phyloP scores from a whole-genome alignment of 345 rosid species.

The Arabidopsis arenosa region DNA sequence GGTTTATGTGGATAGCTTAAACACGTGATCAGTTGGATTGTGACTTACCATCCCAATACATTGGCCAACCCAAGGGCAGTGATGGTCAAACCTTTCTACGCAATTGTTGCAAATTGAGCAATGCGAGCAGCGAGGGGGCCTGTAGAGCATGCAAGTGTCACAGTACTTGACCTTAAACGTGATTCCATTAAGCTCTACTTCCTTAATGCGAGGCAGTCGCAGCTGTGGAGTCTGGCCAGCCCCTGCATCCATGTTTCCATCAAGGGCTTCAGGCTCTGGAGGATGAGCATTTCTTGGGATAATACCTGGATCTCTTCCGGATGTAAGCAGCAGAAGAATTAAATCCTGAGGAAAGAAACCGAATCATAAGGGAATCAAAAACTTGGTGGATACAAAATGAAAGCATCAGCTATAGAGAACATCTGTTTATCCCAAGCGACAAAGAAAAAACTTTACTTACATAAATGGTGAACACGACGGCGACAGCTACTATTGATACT shows the following conservation, averaged over 20 bases:
- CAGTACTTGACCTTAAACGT: slow-evolving; percentile 86
- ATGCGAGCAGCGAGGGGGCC: slow-evolving; percentile 98
- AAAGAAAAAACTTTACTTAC: slow-evolving; percentile 49
- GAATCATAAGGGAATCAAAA: not conserved
- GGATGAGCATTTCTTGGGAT: slow-evolving; percentile 94
- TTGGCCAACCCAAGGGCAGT: slow-evolving; percentile 99
- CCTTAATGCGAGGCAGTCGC: slow-evolving; percentile 86
- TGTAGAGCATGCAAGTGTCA: slow-evolving; percentile 97
- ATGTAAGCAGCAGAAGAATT: slow-evolving; percentile 80
- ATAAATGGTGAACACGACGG: slow-evolving; percentile 66
- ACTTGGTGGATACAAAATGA: slow-evolving; percentile 1
- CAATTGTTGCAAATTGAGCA: slow-evolving; percentile 99
- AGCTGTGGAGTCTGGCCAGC: slow-evolving; percentile 81
- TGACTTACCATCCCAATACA: slow-evolving; percentile 89
- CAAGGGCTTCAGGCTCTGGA: slow-evolving; percentile 87
- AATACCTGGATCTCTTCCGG: slow-evolving; percentile 99
- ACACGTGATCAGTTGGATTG: slow-evolving; percentile 16
- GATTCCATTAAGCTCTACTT: slow-evolving; percentile 81
- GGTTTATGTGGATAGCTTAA: not conserved
- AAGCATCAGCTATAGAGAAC: not conserved
- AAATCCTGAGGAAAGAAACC: slow-evolving; percentile 65
- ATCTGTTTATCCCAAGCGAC: too few relatives aligned
- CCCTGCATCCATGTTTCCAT: slow-evolving; percentile 61
- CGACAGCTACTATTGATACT: slow-evolving; percentile 64
- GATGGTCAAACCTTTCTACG: slow-evolving; percentile 95